Evolutionary conservation across 345 rosid genomes (phyloP).

Genomic region (Salix dunnii): DNA sequence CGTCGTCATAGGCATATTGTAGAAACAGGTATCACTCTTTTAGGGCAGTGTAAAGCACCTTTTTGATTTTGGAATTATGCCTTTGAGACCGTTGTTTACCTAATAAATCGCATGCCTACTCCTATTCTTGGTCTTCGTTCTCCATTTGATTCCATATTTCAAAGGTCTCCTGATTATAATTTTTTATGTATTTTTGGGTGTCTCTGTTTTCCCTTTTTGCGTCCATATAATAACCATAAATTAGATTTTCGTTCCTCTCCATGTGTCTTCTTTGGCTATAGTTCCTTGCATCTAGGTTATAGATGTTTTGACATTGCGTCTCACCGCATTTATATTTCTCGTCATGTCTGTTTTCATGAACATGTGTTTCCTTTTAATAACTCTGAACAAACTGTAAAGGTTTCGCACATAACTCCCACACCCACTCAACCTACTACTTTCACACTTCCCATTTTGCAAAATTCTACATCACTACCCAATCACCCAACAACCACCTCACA

Average conservation of each 20-base stretch:
- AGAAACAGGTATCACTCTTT: no score
- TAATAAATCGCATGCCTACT: background rate
- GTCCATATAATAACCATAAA: no score
- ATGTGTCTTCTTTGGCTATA: no score
- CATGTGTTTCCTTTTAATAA: no score
- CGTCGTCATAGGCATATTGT: no score
- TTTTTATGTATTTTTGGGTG: no score
- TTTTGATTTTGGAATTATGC: no score
- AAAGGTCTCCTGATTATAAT: background rate
- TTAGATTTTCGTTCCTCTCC: background rate
- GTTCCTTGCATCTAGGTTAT: background rate
- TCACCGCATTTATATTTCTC: no score
- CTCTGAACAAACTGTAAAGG: background rate
- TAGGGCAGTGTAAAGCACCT: background rate
- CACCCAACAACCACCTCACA: accelerated
- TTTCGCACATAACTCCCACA: background rate
- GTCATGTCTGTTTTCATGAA: background rate
- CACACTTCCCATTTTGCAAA: accelerated
- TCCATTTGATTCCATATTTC: background rate
- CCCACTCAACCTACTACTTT: no score
- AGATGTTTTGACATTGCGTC: background rate
- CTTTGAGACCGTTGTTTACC: background rate
- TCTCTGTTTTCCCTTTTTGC: no score
- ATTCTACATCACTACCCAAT: background rate
- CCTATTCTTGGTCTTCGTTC: background rate